These are phyloP conservation scores for Populus hybrid DNA, from an alignment of 441 rosid species.

Conservation along the genomic window DNA sequence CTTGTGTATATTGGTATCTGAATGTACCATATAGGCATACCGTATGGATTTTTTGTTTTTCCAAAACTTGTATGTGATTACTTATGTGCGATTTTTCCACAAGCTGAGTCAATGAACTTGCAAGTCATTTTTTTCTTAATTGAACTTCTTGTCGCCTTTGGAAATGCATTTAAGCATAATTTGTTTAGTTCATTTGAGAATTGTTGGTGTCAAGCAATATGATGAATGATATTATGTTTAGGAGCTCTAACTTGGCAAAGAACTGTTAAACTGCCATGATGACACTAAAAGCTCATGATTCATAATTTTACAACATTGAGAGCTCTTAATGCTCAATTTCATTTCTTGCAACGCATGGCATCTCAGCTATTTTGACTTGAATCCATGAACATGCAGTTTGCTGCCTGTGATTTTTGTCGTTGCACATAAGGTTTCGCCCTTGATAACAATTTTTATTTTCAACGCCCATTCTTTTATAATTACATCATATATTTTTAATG, in stretches of 20 bases:
- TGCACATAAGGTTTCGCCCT: neutral
- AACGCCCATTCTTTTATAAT: neutral
- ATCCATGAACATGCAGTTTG: neutral
- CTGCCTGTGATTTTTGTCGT: neutral
- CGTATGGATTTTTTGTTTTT: neutral
- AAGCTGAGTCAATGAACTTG: neutral
- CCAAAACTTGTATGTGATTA: neutral
- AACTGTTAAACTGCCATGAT: neutral
- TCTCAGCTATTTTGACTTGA: neutral
- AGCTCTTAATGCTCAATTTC: neutral
- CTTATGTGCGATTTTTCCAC: neutral
- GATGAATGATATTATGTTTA: neutral
- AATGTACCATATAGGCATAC: neutral
- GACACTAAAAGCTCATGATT: neutral
- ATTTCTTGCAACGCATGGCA: neutral
- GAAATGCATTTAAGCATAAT: neutral
- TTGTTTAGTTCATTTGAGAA: neutral
- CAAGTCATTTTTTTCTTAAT: neutral
- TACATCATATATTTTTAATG: neutral
- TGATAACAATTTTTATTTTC: neutral
- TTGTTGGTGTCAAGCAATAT: neutral
- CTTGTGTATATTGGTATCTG: slow-evolving; percentile 6
- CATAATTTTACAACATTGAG: neutral
- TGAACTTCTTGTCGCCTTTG: neutral
- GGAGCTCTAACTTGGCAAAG: neutral